Conservation (phyloP, 305 asterid genomes). For the Solanum hybrid region DNA sequence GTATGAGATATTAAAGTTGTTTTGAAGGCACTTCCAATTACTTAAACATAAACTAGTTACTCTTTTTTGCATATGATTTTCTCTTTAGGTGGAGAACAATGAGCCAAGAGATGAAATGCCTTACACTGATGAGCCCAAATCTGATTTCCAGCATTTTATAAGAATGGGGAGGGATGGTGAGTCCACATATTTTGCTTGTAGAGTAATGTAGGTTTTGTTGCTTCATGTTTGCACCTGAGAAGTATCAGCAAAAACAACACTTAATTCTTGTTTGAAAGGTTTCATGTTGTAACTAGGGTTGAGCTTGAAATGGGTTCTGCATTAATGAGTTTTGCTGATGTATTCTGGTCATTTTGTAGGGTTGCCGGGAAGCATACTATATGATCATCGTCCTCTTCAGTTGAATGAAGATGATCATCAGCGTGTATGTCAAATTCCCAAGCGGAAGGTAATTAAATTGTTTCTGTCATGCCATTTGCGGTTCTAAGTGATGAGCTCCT, state of each 20-base stretch:
- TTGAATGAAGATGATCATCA: constrained; percentile 50
- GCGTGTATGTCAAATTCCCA: constrained; percentile 56
- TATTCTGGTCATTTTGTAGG: constrained; percentile 20
- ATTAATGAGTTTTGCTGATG: background rate
- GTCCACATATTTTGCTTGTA: background rate
- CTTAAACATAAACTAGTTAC: constrained; percentile 4
- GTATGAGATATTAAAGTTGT: background rate
- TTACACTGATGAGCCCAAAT: constrained; percentile 26
- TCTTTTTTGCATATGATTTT: background rate
- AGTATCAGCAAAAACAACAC: background rate
- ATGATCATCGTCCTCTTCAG: constrained; percentile 50
- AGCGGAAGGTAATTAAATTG: constrained; percentile 25
- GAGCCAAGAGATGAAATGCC: constrained; percentile 53
- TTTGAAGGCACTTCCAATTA: constrained; percentile 23
- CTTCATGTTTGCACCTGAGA: background rate
- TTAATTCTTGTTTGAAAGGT: background rate
- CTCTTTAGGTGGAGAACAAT: constrained; percentile 47
- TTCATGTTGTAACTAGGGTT: background rate
- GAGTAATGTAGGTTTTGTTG: background rate
- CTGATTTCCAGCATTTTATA: constrained; percentile 56
- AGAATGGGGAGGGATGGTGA: constrained; percentile 51
- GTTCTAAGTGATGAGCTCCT: background rate
- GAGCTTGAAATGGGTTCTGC: background rate
- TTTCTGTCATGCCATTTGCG: background rate
- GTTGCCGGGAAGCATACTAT: constrained; percentile 32